Evolutionary conservation across 2,329 filamentous ascomycete species (phyloP).

Genomic region (Penicillium sp.): DNA sequence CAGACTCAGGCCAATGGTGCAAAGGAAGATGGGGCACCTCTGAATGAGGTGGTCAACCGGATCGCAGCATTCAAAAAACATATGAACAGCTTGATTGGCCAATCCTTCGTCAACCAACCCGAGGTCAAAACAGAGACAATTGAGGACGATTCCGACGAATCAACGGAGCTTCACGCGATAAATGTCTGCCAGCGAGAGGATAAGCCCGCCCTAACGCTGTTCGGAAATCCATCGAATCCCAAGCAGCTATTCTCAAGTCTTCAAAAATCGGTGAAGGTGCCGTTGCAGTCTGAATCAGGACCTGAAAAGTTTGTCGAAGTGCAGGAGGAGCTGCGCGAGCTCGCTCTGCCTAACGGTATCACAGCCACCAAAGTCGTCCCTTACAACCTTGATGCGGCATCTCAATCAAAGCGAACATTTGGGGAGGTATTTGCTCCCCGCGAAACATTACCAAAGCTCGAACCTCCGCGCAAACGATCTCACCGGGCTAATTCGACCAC

Average conservation of each 20-base stretch:
- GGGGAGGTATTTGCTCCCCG: constrained; percentile 48
- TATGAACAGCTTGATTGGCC: constrained; percentile 62
- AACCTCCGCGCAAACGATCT: constrained; percentile 41
- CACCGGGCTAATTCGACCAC: constrained; percentile 33
- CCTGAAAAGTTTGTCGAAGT: constrained; percentile 41
- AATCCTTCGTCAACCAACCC: constrained; percentile 55
- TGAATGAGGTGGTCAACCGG: constrained; percentile 43
- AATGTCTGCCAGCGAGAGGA: constrained; percentile 49
- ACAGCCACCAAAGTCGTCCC: constrained; percentile 66
- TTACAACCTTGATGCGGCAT: constrained; percentile 36
- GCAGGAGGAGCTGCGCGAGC: constrained; percentile 58
- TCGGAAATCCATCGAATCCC: constrained; percentile 70
- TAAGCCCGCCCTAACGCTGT: constrained; percentile 70
- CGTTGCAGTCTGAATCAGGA: constrained; percentile 40
- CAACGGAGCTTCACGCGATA: constrained; percentile 35
- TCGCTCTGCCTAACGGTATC: constrained; percentile 71
- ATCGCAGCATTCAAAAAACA: constrained; percentile 61
- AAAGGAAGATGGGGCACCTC: constrained; percentile 28
- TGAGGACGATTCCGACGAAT: constrained; percentile 37
- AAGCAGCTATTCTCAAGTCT: constrained; percentile 86
- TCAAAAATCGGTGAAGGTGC: constrained; percentile 51
- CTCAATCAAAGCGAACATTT: constrained; percentile 42
- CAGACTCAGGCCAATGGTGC: constrained; percentile 32
- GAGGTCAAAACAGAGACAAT: constrained; percentile 36
- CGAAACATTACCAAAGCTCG: constrained; percentile 39